Conservation (phyloP, 139 green algal species). For the Tetratostichococcus sp. region DNA sequence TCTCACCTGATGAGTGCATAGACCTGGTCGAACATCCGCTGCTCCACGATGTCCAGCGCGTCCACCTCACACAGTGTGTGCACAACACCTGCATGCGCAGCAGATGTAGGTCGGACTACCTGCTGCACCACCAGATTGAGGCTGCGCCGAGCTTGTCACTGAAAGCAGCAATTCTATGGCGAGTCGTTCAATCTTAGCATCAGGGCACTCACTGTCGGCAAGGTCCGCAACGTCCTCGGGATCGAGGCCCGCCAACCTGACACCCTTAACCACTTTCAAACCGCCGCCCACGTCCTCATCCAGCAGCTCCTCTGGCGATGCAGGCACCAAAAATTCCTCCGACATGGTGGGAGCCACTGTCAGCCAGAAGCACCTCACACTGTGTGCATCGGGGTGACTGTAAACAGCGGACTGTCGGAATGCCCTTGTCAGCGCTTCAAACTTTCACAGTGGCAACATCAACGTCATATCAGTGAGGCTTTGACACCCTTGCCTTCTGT, state of each 20-base stretch:
- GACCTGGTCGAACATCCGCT: conserved; percentile 46
- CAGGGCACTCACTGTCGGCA: conserved; percentile 29
- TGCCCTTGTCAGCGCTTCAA: too few relatives aligned
- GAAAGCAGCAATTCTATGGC: too few relatives aligned
- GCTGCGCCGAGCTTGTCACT: too few relatives aligned
- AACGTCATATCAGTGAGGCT: too few relatives aligned
- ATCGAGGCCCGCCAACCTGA: conserved; percentile 8
- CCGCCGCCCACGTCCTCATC: background rate
- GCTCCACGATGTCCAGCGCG: conserved; percentile 44
- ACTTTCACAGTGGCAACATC: too few relatives aligned
- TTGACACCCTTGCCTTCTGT: too few relatives aligned
- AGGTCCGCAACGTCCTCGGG: conserved; percentile 16
- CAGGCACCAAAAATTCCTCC: conserved; percentile 28
- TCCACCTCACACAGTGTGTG: conserved; percentile 52
- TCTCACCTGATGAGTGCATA: conserved; percentile 33
- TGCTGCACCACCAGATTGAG: too few relatives aligned
- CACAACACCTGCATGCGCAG: conserved; percentile 35
- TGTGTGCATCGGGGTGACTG: too few relatives aligned
- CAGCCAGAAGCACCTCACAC: too few relatives aligned
- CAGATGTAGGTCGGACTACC: too few relatives aligned
- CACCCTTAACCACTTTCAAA: background rate
- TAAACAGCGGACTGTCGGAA: too few relatives aligned
- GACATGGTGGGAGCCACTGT: conserved; percentile 3
- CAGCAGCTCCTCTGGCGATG: conserved; percentile 25
- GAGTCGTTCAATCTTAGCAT: too few relatives aligned